Evolutionary conservation across 306 rosid species (phyloP).

Genomic region (Herpetospermum pedunculosum): DNA sequence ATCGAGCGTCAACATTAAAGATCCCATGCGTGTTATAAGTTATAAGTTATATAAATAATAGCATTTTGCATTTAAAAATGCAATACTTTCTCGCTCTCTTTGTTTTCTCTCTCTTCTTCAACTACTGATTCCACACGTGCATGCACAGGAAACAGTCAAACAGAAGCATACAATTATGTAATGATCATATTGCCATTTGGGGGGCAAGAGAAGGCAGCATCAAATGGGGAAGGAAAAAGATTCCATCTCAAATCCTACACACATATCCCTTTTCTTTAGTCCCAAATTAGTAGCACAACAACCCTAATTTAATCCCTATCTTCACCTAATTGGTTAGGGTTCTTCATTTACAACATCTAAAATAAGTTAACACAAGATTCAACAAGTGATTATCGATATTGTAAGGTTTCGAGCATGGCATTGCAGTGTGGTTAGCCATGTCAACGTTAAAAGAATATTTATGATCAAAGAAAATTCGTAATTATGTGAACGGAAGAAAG

Average conservation of each 20-base stretch:
- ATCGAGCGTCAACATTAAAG: background rate
- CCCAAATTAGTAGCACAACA: background rate
- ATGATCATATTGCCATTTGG: conserved; percentile 2
- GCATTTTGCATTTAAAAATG: background rate
- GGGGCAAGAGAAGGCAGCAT: background rate
- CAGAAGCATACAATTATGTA: conserved; percentile 1
- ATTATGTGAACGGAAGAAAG: too few species aligned
- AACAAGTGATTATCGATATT: too few species aligned
- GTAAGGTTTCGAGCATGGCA: too few species aligned
- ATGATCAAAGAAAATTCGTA: too few species aligned
- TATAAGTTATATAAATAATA: background rate
- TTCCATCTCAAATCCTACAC: background rate
- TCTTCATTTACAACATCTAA: too few species aligned
- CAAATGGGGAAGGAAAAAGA: background rate
- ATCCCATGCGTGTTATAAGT: background rate
- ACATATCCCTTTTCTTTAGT: background rate
- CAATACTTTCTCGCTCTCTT: background rate
- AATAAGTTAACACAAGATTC: too few species aligned
- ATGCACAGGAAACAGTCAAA: background rate
- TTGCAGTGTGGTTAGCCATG: too few species aligned
- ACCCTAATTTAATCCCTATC: background rate
- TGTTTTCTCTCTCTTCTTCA: background rate
- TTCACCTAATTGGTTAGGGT: too few species aligned
- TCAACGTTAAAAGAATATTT: too few species aligned
- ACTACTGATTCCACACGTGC: background rate